Percentiles rank a stretch among this genome's conserved stretches.
These are phyloP conservation scores for Zostera marina DNA, from an alignment of 116 monocot genomes.

Conservation along the genomic window DNA sequence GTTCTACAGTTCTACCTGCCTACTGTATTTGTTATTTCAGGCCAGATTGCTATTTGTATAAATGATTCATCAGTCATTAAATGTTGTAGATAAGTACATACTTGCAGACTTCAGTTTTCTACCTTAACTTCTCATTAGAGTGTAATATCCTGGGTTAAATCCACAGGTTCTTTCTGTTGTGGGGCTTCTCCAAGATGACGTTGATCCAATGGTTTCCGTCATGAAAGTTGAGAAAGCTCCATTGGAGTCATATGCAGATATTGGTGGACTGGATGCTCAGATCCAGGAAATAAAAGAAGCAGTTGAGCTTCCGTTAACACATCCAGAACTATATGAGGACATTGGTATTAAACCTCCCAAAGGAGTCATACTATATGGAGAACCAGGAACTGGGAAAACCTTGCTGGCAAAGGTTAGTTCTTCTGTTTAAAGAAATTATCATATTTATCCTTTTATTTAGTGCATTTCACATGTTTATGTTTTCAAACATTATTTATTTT, in stretches of 20 bases:
- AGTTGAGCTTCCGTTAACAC: conserved; percentile 87
- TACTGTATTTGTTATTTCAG: no score
- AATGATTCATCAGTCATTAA: no score
- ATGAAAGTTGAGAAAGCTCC: conserved; percentile 99
- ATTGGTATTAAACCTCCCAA: conserved; percentile 92
- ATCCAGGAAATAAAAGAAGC: conserved; percentile 98
- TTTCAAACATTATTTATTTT: no score
- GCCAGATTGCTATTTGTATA: no score
- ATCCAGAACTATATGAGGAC: conserved; percentile 93
- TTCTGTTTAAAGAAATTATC: background rate
- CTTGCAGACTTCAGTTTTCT: no score
- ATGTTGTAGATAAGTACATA: no score
- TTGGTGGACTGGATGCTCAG: conserved; percentile 92
- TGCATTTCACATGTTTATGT: no score
- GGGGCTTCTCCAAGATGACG: conserved; percentile 91
- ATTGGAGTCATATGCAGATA: conserved; percentile 93
- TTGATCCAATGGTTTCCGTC: conserved; percentile 97
- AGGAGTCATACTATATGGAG: conserved; percentile 91
- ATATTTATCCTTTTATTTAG: background rate
- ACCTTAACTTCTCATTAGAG: no score
- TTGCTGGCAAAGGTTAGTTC: conserved; percentile 72
- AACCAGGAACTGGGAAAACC: conserved; percentile 88
- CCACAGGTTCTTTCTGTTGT: conserved; percentile 87
- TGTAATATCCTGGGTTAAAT: conserved; percentile 1
- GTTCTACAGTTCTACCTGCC: no score